Percentiles rank a stretch among this genome's conserved stretches.
Evolutionary conservation across 495 filamentous ascomycete species (phyloP).

Genomic region (Viridothelium virens): DNA sequence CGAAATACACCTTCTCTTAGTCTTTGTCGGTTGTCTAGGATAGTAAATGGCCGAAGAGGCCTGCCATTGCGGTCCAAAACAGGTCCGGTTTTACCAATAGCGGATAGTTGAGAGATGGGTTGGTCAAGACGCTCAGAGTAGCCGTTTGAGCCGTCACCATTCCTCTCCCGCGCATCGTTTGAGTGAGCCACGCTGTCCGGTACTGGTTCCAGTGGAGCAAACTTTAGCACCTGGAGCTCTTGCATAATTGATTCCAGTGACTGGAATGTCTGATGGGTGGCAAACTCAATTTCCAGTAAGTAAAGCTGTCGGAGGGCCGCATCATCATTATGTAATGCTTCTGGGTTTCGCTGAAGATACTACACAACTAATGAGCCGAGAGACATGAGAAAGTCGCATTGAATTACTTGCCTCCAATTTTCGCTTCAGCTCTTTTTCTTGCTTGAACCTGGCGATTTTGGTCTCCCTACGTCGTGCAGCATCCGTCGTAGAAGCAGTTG

Average conservation of each 20-base stretch:
- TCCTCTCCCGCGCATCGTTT: constrained; percentile 27
- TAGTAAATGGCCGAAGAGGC: constrained; percentile 83
- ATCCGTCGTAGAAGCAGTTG: constrained; percentile 60
- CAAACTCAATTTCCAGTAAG: constrained; percentile 62
- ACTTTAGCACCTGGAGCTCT: constrained; percentile 72
- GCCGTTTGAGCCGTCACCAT: constrained; percentile 36
- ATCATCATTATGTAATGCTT: constrained; percentile 62
- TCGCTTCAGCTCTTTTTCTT: constrained; percentile 78
- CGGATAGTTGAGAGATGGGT: constrained; percentile 48
- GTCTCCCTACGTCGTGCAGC: constrained; percentile 63
- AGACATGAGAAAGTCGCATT: neutral
- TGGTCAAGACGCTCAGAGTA: constrained; percentile 74
- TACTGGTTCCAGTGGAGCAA: constrained; percentile 52
- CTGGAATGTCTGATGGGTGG: constrained; percentile 74
- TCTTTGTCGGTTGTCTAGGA: constrained; percentile 69
- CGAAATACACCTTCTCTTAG: constrained; percentile 79
- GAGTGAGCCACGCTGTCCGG: neutral
- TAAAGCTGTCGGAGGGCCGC: constrained; percentile 69
- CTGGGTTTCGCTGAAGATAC: constrained; percentile 55
- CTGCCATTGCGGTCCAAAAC: constrained; percentile 75
- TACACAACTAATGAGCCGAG: constrained; percentile 24
- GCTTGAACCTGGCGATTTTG: constrained; percentile 78
- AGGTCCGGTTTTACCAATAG: constrained; percentile 54
- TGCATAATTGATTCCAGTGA: constrained; percentile 73
- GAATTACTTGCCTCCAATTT: constrained; percentile 58